Evolutionary conservation across 2,329 filamentous ascomycete species (phyloP).

Genomic region (Pyrenophora seminiperda): DNA sequence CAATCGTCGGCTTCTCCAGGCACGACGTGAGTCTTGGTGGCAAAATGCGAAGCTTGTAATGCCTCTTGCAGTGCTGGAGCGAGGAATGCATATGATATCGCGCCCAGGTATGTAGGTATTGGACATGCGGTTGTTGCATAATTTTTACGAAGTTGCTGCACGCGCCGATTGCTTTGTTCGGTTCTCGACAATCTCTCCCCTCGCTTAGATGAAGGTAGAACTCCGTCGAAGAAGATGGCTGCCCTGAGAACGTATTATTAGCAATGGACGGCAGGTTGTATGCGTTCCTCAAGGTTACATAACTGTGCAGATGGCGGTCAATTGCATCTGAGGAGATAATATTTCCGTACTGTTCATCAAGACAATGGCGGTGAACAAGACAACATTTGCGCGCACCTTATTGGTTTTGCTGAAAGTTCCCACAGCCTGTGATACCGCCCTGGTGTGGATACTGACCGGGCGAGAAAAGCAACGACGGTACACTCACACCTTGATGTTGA

Average conservation of each 20-base stretch:
- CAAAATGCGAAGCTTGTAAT: slow-evolving; percentile 55
- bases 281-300: slow-evolving; percentile 13
- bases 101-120: slow-evolving; percentile 34
- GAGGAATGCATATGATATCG: slow-evolving; percentile 68
- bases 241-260: slow-evolving; percentile 39
- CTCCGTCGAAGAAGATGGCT: slow-evolving; percentile 85
- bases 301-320: slow-evolving; percentile 16
- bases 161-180: slow-evolving; percentile 60
- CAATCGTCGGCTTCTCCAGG: slow-evolving; percentile 84
- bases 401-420: slow-evolving; percentile 12
- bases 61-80: slow-evolving; percentile 78
- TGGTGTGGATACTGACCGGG: slow-evolving; percentile 12
- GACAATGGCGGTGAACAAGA: slow-evolving; percentile 7
- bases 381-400: slow-evolving; percentile 21
- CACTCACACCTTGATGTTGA: slow-evolving; percentile 67
- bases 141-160: slow-evolving; percentile 57
- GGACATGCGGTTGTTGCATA: slow-evolving; percentile 35
- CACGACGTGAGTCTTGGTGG: slow-evolving; percentile 62
- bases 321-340: slow-evolving; percentile 16
- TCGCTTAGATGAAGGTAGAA: slow-evolving; percentile 71
- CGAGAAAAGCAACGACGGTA: slow-evolving; percentile 18
- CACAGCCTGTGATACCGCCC: slow-evolving; percentile 6
- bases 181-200: slow-evolving; percentile 66
- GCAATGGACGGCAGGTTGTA: slow-evolving; percentile 23
- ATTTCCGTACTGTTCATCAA: slow-evolving; percentile 10